A percentile compares a stretch with the other conserved stretches of the same genome.
These are phyloP conservation scores for Penicillium sp. DNA, from an alignment of 2,329 filamentous ascomycete species.

Conservation along the genomic window DNA sequence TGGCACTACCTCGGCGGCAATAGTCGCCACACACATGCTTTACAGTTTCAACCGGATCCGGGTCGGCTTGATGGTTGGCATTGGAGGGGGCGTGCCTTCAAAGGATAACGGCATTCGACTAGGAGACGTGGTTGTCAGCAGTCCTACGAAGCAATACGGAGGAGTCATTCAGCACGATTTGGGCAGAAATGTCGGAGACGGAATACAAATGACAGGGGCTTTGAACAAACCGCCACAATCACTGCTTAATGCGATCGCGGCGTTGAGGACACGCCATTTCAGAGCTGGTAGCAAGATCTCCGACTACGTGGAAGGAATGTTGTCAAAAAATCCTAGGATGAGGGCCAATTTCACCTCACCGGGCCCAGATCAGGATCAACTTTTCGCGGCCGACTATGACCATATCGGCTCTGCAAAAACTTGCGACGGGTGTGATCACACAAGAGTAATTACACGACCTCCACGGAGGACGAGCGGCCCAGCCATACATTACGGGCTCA, in stretches of 20 bases:
- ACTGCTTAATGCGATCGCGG: neutral
- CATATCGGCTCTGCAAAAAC: neutral
- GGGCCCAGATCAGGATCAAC: neutral
- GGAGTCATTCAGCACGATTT: neutral
- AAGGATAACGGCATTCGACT: neutral
- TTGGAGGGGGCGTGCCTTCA: neutral
- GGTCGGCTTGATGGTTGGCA: neutral
- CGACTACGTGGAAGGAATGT: neutral
- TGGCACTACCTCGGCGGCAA: neutral
- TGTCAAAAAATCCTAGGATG: neutral
- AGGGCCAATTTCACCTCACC: neutral
- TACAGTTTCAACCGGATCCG: neutral
- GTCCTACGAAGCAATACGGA: neutral
- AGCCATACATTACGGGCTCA: neutral
- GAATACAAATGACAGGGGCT: neutral
- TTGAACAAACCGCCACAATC: neutral
- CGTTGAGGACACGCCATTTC: neutral
- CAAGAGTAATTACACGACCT: neutral
- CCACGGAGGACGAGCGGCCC: neutral
- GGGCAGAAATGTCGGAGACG: neutral
- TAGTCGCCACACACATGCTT: neutral
- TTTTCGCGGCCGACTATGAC: neutral
- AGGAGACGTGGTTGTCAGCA: neutral
- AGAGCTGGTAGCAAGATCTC: neutral
- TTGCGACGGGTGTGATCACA: neutral